Conservation (phyloP, 129 eudicot species). For the Oenanthe sinensis region DNA sequence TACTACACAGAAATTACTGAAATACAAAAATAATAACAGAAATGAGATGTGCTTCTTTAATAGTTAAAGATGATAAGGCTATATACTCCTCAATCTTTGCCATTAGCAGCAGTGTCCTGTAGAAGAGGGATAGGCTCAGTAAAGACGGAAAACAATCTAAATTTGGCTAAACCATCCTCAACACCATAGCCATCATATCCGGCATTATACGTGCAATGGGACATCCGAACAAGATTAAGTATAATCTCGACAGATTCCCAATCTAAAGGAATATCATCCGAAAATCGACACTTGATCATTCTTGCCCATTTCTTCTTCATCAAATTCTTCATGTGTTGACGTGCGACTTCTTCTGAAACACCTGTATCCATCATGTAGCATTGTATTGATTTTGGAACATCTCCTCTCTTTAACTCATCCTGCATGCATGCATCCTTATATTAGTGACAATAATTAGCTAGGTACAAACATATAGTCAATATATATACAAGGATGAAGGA, state of each 20-base stretch:
- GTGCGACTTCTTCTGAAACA: background rate
- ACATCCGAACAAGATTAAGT: background rate
- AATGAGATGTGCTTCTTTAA: too few relatives aligned
- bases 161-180: background rate
- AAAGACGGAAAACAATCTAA: background rate
- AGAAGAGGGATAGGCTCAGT: background rate
- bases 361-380: background rate
- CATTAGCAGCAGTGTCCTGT: background rate
- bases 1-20: too few relatives aligned
- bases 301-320: background rate
- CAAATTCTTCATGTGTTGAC: background rate
- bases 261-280: background rate
- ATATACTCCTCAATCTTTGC: too few relatives aligned
- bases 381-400: background rate
- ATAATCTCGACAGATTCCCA: background rate
- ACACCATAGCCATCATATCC: background rate
- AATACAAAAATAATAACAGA: too few relatives aligned
- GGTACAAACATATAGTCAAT: too few relatives aligned
- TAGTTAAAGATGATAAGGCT: too few relatives aligned
- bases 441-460: background rate
- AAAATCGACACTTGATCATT: background rate
- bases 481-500: background rate
- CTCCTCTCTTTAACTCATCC: background rate
- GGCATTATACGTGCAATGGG: background rate
- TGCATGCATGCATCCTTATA: background rate